These are phyloP conservation scores for Suillus variegatus DNA, from an alignment of 768 basidiomycete genomes.

Conservation along the genomic window DNA sequence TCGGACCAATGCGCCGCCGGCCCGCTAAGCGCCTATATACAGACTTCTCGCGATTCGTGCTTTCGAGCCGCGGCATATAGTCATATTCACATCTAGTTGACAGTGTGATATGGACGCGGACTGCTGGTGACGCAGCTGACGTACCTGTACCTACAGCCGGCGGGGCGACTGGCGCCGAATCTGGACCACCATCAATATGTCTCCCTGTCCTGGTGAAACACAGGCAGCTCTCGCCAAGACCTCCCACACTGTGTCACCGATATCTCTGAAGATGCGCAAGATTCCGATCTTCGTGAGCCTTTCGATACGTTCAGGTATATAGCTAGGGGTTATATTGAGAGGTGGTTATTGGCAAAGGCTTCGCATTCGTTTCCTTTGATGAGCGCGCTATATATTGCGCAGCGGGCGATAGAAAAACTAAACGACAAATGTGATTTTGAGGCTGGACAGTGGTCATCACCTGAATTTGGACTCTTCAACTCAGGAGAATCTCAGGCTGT, in stretches of 20 bases:
- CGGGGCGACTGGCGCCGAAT: constrained; percentile 68
- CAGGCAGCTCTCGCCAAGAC: constrained; percentile 65
- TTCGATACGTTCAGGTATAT: constrained; percentile 88
- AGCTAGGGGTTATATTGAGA: constrained; percentile 83
- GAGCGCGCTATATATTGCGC: constrained; percentile 62
- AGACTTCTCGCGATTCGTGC: constrained; percentile 46
- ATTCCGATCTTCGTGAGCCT: constrained; percentile 89
- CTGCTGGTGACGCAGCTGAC: constrained; percentile 35
- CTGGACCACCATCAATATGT: constrained; percentile 90
- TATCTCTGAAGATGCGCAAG: constrained; percentile 92
- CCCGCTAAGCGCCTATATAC: background rate
- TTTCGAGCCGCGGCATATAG: background rate
- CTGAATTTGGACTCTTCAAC: too few species aligned
- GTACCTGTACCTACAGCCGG: constrained; percentile 24
- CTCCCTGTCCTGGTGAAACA: constrained; percentile 43
- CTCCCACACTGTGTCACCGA: constrained; percentile 92
- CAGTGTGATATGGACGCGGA: background rate
- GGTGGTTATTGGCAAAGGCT: constrained; percentile 93
- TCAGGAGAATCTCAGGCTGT: too few species aligned
- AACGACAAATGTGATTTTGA: constrained; percentile 65
- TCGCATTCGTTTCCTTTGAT: constrained; percentile 72
- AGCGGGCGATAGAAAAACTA: constrained; percentile 88
- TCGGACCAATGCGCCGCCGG: background rate
- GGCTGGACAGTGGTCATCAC: too few species aligned
- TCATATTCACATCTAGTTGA: background rate